phyloP scores from a whole-genome alignment of 78 protist species.

The Acrasis kona region DNA sequence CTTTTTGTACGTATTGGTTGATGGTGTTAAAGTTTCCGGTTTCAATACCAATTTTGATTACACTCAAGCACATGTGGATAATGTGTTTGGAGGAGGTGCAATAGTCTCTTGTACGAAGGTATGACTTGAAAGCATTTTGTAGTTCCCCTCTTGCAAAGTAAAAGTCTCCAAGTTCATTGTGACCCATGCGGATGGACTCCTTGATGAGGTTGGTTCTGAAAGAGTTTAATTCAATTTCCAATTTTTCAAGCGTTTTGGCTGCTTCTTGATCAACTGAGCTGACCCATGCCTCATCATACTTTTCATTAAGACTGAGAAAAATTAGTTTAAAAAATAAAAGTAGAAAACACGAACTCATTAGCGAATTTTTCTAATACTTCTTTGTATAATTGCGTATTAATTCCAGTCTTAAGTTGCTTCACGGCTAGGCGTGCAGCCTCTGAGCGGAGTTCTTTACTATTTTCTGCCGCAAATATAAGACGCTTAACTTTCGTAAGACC shows the following conservation, averaged over 20 bases:
- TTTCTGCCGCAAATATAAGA: no score
- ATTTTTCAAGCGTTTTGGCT: conserved; percentile 13
- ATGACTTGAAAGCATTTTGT: conserved; percentile 57
- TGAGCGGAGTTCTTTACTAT: no score
- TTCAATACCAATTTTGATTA: conserved; percentile 41
- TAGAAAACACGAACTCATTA: not conserved
- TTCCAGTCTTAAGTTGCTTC: not conserved
- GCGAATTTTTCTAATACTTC: not conserved
- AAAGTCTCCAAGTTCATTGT: conserved; percentile 68
- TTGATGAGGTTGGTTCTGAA: conserved; percentile 47
- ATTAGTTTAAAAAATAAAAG: not conserved
- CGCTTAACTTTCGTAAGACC: no score
- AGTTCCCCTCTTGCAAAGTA: conserved; percentile 55
- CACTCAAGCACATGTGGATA: conserved; percentile 60
- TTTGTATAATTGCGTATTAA: not conserved
- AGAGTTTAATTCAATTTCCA: conserved; percentile 50
- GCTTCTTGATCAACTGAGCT: not conserved
- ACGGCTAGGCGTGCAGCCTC: no score
- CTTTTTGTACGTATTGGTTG: conserved; percentile 48
- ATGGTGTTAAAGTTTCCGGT: conserved; percentile 50
- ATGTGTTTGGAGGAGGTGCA: conserved; percentile 55
- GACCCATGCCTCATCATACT: not conserved
- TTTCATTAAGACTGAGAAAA: not conserved
- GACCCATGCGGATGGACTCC: conserved; percentile 60
- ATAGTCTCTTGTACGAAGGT: conserved; percentile 75